A percentile compares a stretch with the other conserved stretches of the same genome.
Evolutionary conservation across 441 rosid genomes (phyloP).

Genomic region (Geranium incanum): DNA sequence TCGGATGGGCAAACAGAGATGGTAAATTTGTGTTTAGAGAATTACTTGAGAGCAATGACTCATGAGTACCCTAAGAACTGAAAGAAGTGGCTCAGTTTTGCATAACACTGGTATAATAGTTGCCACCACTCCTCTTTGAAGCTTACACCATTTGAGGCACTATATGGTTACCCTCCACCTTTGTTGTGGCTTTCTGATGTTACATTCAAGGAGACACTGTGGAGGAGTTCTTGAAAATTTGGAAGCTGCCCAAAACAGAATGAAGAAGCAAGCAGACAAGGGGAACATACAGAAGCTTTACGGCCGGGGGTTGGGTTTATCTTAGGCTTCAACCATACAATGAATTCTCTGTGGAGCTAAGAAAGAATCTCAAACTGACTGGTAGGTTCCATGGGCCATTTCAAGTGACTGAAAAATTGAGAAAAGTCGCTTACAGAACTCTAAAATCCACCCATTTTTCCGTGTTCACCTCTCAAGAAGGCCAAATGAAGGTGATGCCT

Average conservation of each 20-base stretch:
- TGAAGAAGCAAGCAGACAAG: background rate
- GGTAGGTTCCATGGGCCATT: too few species aligned
- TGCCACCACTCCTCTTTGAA: background rate
- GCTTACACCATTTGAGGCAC: background rate
- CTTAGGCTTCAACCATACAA: background rate
- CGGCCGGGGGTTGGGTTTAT: background rate
- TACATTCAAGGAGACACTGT: background rate
- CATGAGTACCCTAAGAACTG: background rate
- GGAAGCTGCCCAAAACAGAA: too few species aligned
- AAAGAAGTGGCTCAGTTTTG: background rate
- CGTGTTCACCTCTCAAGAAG: background rate
- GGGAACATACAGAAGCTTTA: background rate
- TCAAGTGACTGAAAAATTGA: background rate
- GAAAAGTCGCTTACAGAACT: constrained; percentile 1
- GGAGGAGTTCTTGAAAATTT: background rate
- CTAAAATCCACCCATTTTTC: background rate
- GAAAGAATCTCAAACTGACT: background rate
- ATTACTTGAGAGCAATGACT: background rate
- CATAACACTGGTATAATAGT: background rate
- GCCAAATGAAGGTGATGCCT: background rate
- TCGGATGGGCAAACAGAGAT: constrained; percentile 3
- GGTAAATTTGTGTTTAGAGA: background rate
- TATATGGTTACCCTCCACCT: background rate
- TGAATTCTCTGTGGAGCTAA: background rate
- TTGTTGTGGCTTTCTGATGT: background rate